Conservation (phyloP, 305 asterid species). For the Fraxinus greggii region DNA sequence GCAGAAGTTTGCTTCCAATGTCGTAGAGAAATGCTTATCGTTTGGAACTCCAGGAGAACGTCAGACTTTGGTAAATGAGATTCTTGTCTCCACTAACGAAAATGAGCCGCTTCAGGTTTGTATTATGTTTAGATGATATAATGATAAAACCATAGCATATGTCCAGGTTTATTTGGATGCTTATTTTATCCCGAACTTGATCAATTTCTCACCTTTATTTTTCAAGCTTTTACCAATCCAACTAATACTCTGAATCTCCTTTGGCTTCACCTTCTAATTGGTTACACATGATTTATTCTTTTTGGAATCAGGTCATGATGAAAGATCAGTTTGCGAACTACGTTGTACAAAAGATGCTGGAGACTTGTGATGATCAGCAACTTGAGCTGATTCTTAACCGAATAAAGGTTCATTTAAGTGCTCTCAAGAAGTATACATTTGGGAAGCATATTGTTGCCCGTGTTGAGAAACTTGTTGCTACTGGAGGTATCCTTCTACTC, state of each 20-base stretch:
- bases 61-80: slow-evolving; percentile 55
- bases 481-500: slow-evolving; percentile 58
- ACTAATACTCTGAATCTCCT: background rate
- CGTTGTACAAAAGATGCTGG: slow-evolving; percentile 77
- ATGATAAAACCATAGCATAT: background rate
- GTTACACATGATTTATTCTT: background rate
- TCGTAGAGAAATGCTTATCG: slow-evolving; percentile 67
- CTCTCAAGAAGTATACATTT: slow-evolving; percentile 62
- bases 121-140: background rate
- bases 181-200: background rate
- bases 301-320: slow-evolving; percentile 55
- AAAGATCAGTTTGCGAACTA: slow-evolving; percentile 77
- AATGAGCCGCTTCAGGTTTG: slow-evolving; percentile 70
- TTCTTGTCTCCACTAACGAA: slow-evolving; percentile 60
- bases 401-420: slow-evolving; percentile 62
- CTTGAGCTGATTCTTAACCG: slow-evolving; percentile 59
- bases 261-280: background rate
- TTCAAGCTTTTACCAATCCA: background rate
- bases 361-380: slow-evolving; percentile 65
- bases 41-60: slow-evolving; percentile 65
- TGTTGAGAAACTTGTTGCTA: slow-evolving; percentile 74
- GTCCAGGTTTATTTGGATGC: background rate
- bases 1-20: slow-evolving; percentile 72
- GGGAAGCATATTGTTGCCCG: slow-evolving; percentile 80
- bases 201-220: background rate